Base-by-base conservation (phyloP, 2,329 filamentous ascomycete genomes). In the Aphanocladium album region DNA sequence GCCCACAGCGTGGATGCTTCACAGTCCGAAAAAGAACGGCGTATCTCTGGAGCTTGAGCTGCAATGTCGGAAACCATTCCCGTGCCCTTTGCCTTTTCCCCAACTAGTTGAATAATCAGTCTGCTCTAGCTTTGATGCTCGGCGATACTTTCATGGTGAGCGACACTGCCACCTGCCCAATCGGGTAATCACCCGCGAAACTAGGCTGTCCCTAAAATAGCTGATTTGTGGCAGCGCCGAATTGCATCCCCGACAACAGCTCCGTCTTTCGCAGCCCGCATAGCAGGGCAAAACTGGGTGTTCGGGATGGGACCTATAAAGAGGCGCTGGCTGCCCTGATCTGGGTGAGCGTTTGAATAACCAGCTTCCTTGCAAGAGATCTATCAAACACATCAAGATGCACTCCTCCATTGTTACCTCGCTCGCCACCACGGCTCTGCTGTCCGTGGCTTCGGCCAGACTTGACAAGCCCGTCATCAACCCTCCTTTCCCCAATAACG, bases 381-480 rank as follows among this genome's bases (percentile, higher is more conserved):
- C 2, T 46, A 6, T 46, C 14, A n/a, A 21, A 4, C 33, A 19
- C 5, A 25, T 11, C 35, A 33, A 7, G n/a, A 60, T 60, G 57
- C 50, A 60, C 17, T 21, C 50, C 11, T 54, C 50, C 7, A n/a
- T 49, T 21, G 30, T 54, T 9, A n/a, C 50, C 33, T 46, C 50
- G 4, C 8, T 54, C 8, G 57, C 50, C 45, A 21, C 55, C 25
- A 47, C 54, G 17, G 60, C 54, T n/a, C 19, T 62, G 17, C 33
- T 50, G 16, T 27, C 54, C 19, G 39, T 43, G 1, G 55, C 60
- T 2, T 46, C 41, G 6, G 60, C 60, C 37, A 33, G 21, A 9
- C 60, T 62, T 39, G 55, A 58, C 55, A 62, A 62, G 55, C 60
- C 60, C 37, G 49, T 62, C 37, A 58, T 62, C 54, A 37, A 55